These are phyloP conservation scores for Debaryomyces prosopidis DNA, from an alignment of 805 yeast species.

Conservation along the genomic window DNA sequence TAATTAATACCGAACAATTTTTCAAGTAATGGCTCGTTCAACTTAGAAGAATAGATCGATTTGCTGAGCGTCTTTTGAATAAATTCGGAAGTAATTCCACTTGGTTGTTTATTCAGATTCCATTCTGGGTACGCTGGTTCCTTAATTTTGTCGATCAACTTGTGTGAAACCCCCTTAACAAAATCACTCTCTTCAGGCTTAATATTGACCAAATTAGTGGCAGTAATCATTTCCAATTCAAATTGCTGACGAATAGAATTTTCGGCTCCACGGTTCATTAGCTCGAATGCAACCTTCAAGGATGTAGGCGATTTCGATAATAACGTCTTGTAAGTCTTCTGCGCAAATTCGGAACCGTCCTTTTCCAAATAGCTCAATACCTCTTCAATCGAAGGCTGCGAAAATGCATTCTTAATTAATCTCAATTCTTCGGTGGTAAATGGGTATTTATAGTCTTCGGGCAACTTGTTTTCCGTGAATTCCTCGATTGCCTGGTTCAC, in stretches of 20 bases:
- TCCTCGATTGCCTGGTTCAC: conserved; percentile 79
- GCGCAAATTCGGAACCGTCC: conserved; percentile 68
- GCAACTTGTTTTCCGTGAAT: conserved; percentile 62
- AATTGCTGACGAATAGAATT: conserved; percentile 66
- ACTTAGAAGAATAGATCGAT: conserved; percentile 24
- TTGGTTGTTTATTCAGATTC: conserved; percentile 13
- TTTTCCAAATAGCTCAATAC: conserved; percentile 52
- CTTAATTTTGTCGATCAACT: conserved; percentile 60
- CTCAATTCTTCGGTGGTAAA: conserved; percentile 55
- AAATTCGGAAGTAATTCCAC: conserved; percentile 16
- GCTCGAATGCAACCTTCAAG: conserved; percentile 66
- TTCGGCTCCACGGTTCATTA: conserved; percentile 60
- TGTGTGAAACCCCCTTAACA: conserved; percentile 65
- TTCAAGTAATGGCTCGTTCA: conserved; percentile 38
- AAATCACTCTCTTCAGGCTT: conserved; percentile 57
- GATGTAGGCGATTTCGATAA: conserved; percentile 75
- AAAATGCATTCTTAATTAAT: conserved; percentile 70
- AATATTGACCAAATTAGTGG: conserved; percentile 67
- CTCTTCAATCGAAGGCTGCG: conserved; percentile 51
- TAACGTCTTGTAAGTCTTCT: conserved; percentile 54
- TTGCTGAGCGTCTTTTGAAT: conserved; percentile 18
- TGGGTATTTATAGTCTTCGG: conserved; percentile 60
- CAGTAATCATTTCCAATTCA: conserved; percentile 70
- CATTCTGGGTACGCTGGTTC: conserved; percentile 39
- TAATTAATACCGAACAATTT: conserved; percentile 40